Conservation (phyloP, 129 eudicot species). For the Chrysanthemum seticuspe region DNA sequence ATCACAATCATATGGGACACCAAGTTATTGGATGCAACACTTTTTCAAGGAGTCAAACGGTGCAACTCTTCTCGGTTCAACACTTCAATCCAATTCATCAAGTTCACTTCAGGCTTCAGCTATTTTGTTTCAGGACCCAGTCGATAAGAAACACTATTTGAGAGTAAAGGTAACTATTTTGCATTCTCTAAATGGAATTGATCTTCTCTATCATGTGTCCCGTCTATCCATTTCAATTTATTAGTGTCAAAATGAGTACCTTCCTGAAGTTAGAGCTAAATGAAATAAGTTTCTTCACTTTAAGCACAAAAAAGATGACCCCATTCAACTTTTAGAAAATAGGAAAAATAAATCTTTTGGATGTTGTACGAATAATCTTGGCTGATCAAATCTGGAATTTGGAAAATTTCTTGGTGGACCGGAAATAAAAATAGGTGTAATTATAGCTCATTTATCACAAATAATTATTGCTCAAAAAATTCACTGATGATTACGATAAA, state of each 20-base stretch:
- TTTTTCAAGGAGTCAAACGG: constrained; percentile 75
- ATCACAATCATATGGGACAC: constrained; percentile 70
- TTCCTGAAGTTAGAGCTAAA: no score
- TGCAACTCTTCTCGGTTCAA: constrained; percentile 61
- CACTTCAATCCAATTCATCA: constrained; percentile 43
- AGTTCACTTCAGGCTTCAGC: constrained; percentile 70
- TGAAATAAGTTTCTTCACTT: neutral
- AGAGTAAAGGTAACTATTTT: constrained; percentile 63
- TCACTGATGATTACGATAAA: neutral
- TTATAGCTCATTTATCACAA: neutral
- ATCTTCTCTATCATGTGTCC: neutral
- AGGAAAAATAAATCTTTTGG: neutral
- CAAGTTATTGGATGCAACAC: constrained; percentile 95
- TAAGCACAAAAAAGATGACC: neutral
- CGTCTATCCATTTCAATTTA: neutral
- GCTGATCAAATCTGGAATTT: neutral
- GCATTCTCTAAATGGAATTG: neutral
- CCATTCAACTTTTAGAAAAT: neutral
- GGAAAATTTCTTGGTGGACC: neutral
- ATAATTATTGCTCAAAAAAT: neutral
- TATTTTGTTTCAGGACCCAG: constrained; percentile 50
- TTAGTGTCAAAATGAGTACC: neutral
- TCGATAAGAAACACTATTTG: constrained; percentile 45
- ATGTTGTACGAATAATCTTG: neutral
- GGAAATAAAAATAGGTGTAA: neutral